A percentile compares a stretch with the other conserved stretches of the same genome.
Conservation (phyloP, 2,329 filamentous ascomycete genomes). For the Colletotrichum orchidophilum region DNA sequence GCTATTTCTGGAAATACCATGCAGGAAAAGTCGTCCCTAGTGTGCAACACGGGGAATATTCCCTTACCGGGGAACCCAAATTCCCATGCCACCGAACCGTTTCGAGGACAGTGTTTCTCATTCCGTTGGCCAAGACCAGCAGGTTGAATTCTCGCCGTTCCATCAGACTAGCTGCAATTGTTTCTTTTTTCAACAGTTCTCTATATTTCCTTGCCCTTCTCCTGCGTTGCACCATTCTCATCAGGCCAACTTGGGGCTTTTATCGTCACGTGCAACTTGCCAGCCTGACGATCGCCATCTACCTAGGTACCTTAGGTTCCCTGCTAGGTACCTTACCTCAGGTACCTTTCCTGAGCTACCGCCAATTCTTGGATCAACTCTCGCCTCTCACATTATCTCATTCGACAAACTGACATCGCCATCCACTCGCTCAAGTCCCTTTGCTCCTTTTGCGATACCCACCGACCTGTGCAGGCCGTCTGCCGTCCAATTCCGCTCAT, state of each 20-base stretch:
- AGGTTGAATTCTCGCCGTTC: background rate
- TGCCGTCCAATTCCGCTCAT: background rate
- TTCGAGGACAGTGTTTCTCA: background rate
- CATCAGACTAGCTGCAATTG: background rate
- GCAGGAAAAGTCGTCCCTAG: background rate
- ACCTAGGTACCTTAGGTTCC: conserved; percentile 26
- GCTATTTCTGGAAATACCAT: conserved; percentile 13
- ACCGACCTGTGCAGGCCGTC: background rate
- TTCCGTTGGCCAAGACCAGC: background rate
- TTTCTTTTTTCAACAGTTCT: conserved; percentile 4
- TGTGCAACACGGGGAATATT: background rate
- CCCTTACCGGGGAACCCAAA: background rate
- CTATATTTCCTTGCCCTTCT: background rate
- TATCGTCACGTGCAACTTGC: conserved; percentile 25
- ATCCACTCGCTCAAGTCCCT: background rate
- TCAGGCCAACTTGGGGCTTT: background rate
- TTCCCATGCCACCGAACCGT: background rate
- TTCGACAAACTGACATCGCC: conserved; percentile 6
- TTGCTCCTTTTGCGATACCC: background rate
- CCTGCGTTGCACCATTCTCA: too few relatives aligned
- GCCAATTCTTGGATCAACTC: background rate
- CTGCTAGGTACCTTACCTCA: conserved; percentile 17
- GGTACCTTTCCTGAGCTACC: background rate
- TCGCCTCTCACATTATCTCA: background rate
- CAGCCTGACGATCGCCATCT: conserved; percentile 18